Percentiles rank a stretch among this genome's conserved stretches.
These are phyloP conservation scores for Hypericum perforatum DNA, from an alignment of 345 rosid genomes.

Conservation along the genomic window DNA sequence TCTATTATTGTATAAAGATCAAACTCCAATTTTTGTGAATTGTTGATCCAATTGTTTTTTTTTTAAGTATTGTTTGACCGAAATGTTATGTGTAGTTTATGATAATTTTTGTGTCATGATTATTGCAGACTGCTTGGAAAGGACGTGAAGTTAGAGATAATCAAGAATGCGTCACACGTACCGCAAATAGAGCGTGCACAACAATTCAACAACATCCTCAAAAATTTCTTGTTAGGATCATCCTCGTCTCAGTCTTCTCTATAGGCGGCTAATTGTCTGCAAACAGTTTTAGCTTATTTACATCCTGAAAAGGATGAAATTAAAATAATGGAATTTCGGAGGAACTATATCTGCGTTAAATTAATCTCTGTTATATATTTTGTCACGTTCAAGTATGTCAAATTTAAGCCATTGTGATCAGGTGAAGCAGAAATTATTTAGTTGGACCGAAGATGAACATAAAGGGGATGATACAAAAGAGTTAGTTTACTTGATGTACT, in stretches of 20 bases:
- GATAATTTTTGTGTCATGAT: background rate
- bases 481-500: too few species aligned
- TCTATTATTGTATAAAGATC: too few species aligned
- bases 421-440: too few species aligned
- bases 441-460: too few species aligned
- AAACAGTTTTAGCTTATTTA: too few species aligned
- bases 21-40: too few species aligned
- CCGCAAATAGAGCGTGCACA: conserved; percentile 58
- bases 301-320: too few species aligned
- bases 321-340: too few species aligned
- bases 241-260: conserved; percentile 9
- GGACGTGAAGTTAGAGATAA: conserved; percentile 49
- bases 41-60: background rate
- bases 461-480: too few species aligned
- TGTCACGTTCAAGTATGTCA: conserved; percentile 23
- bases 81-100: background rate
- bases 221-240: conserved; percentile 34
- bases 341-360: background rate
- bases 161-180: conserved; percentile 59
- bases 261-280: too few species aligned
- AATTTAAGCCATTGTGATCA: too few species aligned
- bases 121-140: conserved; percentile 58
- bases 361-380: background rate
- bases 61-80: background rate
- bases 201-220: conserved; percentile 45